phyloP scores from a whole-genome alignment of 2,329 filamentous ascomycete genomes.

The Aspergillus sp. region DNA sequence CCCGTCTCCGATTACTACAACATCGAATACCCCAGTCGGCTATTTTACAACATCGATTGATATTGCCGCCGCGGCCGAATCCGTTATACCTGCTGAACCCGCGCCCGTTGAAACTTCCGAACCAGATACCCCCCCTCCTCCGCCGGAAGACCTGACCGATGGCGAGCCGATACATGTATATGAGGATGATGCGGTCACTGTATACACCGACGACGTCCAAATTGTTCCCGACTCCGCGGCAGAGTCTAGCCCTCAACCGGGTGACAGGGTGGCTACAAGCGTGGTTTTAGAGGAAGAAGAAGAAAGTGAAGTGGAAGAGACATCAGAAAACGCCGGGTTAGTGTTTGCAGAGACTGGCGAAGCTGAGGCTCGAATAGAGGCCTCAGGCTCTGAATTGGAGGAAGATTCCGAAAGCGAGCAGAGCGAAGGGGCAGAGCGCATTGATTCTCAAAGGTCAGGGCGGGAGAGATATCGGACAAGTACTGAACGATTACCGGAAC shows the following conservation, averaged over 20 bases:
- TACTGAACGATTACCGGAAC: slow-evolving; percentile 14
- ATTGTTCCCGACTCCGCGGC: background rate
- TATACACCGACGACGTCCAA: slow-evolving; percentile 1
- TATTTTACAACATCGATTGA: slow-evolving; percentile 32
- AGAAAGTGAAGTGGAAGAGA: background rate
- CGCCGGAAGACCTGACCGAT: background rate
- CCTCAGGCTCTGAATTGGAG: background rate
- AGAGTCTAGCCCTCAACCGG: background rate
- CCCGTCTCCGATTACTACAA: slow-evolving; percentile 39
- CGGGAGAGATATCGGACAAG: background rate
- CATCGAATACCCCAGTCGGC: slow-evolving; percentile 22
- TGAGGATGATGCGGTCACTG: background rate
- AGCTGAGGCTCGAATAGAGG: background rate
- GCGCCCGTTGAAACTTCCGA: background rate
- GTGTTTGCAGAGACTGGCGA: background rate
- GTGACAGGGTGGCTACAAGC: background rate
- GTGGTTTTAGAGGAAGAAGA: background rate
- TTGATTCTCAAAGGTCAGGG: background rate
- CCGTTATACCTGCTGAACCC: background rate
- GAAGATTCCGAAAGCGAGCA: background rate
- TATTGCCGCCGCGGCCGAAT: slow-evolving; percentile 13
- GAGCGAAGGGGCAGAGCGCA: background rate
- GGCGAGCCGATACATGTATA: background rate
- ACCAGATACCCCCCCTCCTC: background rate
- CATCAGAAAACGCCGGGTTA: background rate